Base-by-base conservation (phyloP, 441 rosid genomes). In the Breynia disticha region DNA sequence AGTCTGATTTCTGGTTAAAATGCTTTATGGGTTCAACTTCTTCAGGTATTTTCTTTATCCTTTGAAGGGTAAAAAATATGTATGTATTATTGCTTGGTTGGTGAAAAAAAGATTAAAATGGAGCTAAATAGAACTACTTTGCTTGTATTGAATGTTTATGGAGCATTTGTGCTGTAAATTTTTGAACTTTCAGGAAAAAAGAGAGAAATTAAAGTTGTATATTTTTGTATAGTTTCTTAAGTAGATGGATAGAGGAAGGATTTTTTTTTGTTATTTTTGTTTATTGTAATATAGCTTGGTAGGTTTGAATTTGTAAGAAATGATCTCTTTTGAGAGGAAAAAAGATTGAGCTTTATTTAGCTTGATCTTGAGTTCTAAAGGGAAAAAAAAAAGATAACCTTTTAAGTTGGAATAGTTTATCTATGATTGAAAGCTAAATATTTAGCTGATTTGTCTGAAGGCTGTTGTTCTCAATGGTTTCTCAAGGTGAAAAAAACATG, bases 1-100 rank as follows among this genome's bases (percentile, higher is more conserved):
- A 11, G 32, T 20, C 42, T 54, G 16, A 6, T 24, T 57, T 52
- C 52, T 11, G 35, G 19, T 44, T 49, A 15, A 47, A 22, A 43
- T 62, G 47, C 48, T 56, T 43, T 38, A 75, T 75, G 83, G 72
- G 67, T 62, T 68, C 79, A 42, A 42, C 78, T 43, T 75, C 69
- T 54, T 77, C 78, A 56, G 88, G 83, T 82, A 52, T 4, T 48
- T 24, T 4, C 19, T 17, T 1, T 48, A 44, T 46, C 39, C n/a
- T 24, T 16, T 48, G 4, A 38, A n/a, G 2, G 43, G 43, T 4
- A 18, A 37, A 15, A n/a, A 24, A 24, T 2, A 24, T 24, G n/a
- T n/a, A n/a, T 24, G 32, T 41, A 19, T 43, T 0, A 17, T 37
- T 42, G 47, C 54, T 65, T 60, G 59, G 56, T 48, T 44, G 16